Evolutionary conservation across 2,329 filamentous ascomycete genomes (phyloP), one percentile per base, ranked within the genome.

Genomic region (Macrophomina phaseolina): DNA sequence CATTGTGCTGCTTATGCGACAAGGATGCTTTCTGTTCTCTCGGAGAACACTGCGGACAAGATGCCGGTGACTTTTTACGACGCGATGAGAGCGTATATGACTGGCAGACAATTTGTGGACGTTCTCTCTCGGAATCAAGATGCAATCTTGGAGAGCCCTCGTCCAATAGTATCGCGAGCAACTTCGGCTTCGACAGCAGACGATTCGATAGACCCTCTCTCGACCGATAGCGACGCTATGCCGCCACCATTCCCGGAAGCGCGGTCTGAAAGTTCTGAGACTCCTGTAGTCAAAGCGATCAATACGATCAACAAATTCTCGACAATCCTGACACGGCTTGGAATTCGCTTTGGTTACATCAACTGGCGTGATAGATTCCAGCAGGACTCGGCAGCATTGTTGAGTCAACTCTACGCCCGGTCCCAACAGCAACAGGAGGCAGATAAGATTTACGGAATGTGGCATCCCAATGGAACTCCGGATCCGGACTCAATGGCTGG

Each of bases 31-130:
- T 86, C 88, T 5, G 85, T 93, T 53, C 85, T 91, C 30, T 85
- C 85, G 4, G 72, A 72, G 16, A 75, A 76, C 38, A 86, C 4
- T 79, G 82, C 38, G 85, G 88, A 74, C 68, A 84, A 86, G 16
- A 86, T 90, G 4, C 90, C 94, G 62, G 87, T 95, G 73, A 94
- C 92, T 0, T 97, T 94, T 72, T 90, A 96, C 73, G 94, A 97
- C 75, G 91, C 93, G 1, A 85, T 97, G 73, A 89, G 94, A 63
- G 89, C 92, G 1, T 95, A 92, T 73, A 97, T 87, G 78, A 86
- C 87, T 1, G 85, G 85, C 16, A 81, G 81, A 52, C 84, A 86
- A 64, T 85, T 90, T 63, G 79, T 89, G 34, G 82, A 86, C 67
- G 80, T 87, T 1, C 74, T 90, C 28, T 82, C 81, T 65, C 80